Conservation (phyloP, 306 rosid species). For the Medicago ruthenica region DNA sequence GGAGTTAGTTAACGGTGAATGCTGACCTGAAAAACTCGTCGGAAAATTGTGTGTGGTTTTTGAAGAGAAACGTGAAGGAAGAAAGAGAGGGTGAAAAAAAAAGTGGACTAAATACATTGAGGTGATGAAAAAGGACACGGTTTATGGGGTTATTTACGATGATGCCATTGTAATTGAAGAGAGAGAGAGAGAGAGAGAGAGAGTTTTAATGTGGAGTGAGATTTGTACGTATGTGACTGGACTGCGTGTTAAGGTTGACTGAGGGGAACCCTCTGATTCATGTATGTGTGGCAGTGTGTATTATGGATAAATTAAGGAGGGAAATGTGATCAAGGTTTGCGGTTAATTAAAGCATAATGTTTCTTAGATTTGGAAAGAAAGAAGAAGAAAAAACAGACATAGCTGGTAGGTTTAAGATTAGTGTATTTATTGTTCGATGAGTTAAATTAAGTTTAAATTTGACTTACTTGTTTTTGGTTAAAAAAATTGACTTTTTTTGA, state of each 20-base stretch:
- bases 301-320: constrained; percentile 18
- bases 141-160: constrained; percentile 13
- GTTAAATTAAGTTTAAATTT: background rate
- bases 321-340: background rate
- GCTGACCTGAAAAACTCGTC: constrained; percentile 26
- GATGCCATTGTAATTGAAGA: constrained; percentile 45
- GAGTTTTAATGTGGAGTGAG: background rate
- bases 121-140: background rate
- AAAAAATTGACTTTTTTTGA: no score
- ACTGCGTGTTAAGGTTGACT: constrained; percentile 50
- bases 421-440: background rate
- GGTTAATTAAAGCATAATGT: background rate
- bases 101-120: constrained; percentile 41
- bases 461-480: background rate
- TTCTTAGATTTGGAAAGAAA: constrained; percentile 1
- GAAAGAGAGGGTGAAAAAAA: background rate
- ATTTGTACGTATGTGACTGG: constrained; percentile 45
- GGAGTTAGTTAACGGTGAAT: constrained; percentile 12
- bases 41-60: constrained; percentile 12
- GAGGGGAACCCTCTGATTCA: constrained; percentile 13
- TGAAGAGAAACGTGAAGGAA: constrained; percentile 17
- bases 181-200: background rate
- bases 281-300: constrained; percentile 28
- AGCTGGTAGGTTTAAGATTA: background rate
- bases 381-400: background rate